phyloP scores from a whole-genome alignment of 352 stramenopile species.

The Globisporangium sylvaticum region DNA sequence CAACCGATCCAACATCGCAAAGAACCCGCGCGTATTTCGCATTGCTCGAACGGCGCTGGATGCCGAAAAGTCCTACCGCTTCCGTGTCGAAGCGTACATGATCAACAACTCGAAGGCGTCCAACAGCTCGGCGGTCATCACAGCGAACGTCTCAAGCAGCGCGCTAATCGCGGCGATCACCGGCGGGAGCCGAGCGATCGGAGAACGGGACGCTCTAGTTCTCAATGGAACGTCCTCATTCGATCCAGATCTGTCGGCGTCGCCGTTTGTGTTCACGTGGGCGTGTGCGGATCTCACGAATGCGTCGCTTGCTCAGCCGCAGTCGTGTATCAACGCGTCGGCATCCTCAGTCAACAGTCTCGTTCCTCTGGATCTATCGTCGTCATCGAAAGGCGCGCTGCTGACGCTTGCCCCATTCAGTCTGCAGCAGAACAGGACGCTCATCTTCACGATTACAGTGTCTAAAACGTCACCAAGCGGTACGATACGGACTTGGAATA shows the following conservation, averaged over 20 bases:
- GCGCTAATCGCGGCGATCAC: constrained; percentile 28
- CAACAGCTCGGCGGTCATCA: constrained; percentile 37
- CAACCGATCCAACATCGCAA: constrained; percentile 47
- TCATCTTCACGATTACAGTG: constrained; percentile 46
- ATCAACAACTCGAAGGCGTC: constrained; percentile 18
- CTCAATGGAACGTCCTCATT: constrained; percentile 42
- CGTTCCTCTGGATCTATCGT: constrained; percentile 17
- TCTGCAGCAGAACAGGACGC: constrained; percentile 30
- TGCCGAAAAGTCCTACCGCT: constrained; percentile 45
- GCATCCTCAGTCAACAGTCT: constrained; percentile 14
- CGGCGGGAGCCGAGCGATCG: constrained; percentile 45
- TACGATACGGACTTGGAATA: constrained; percentile 8
- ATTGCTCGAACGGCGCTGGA: constrained; percentile 32
- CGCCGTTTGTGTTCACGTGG: constrained; percentile 46
- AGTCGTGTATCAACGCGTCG: constrained; percentile 20
- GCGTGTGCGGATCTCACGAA: constrained; percentile 54
- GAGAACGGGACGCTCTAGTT: constrained; percentile 42
- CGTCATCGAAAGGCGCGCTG: constrained; percentile 5
- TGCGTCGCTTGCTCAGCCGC: background rate
- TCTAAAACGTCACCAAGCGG: constrained; percentile 19
- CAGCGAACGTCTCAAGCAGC: constrained; percentile 39
- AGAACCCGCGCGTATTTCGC: constrained; percentile 58
- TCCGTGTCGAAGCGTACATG: constrained; percentile 52
- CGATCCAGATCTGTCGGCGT: constrained; percentile 42
- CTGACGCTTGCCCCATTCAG: constrained; percentile 44